A percentile compares a stretch with the other conserved stretches of the same genome.
phyloP scores from a whole-genome alignment of 306 rosid genomes.

The Hippophae gyantsensis region DNA sequence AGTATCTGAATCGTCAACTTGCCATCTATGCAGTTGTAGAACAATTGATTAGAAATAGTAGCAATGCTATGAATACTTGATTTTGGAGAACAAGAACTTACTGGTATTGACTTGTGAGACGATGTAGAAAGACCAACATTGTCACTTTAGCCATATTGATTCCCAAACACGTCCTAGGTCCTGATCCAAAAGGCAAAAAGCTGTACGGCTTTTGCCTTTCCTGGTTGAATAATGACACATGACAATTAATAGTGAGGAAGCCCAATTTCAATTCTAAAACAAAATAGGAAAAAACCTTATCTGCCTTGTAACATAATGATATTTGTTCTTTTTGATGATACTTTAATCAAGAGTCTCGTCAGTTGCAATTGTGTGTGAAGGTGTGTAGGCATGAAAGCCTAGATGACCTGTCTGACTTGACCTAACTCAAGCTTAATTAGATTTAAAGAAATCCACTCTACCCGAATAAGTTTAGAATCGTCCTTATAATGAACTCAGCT shows the following conservation, averaged over 20 bases:
- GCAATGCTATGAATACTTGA: constrained; percentile 3
- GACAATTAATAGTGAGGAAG: neutral
- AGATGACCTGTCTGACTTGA: too few species aligned
- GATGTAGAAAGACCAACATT: constrained; percentile 54
- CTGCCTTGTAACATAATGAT: too few species aligned
- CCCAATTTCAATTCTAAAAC: neutral
- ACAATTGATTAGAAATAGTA: neutral
- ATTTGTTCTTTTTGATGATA: too few species aligned
- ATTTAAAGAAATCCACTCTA: too few species aligned
- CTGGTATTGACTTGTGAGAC: constrained; percentile 48
- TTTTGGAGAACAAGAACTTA: constrained; percentile 20
- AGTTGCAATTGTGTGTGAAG: too few species aligned
- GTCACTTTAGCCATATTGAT: constrained; percentile 61
- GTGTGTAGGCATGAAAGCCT: too few species aligned
- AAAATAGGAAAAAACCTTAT: too few species aligned
- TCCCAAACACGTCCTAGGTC: constrained; percentile 72
- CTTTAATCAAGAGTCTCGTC: too few species aligned
- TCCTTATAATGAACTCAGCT: too few species aligned
- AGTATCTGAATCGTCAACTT: constrained; percentile 49
- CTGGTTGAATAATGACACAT: constrained; percentile 20
- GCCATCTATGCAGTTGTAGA: constrained; percentile 37
- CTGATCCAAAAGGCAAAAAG: constrained; percentile 60
- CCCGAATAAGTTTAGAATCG: too few species aligned
- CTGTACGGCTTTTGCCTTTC: constrained; percentile 61
- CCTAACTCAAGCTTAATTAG: too few species aligned